Conservation (phyloP, 129 eudicot genomes). For the Ambrosia trifida region DNA sequence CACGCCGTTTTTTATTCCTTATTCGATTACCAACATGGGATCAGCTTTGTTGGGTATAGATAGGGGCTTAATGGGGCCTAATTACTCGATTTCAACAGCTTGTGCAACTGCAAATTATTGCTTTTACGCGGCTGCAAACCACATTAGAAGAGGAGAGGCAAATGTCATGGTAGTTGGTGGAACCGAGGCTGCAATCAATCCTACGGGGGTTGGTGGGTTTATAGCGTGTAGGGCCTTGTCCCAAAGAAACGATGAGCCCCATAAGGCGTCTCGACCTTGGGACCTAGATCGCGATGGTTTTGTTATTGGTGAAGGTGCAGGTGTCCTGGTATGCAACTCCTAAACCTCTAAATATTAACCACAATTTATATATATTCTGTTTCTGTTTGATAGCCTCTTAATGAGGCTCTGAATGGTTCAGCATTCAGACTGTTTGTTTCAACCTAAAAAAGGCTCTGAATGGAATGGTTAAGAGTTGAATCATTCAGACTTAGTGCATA, state of each 20-base stretch:
- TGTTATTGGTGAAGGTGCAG: slow-evolving; percentile 85
- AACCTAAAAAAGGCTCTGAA: too few relatives aligned
- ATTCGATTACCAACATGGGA: slow-evolving; percentile 77
- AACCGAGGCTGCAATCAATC: slow-evolving; percentile 67
- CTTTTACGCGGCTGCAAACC: slow-evolving; percentile 79
- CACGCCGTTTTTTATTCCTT: slow-evolving; percentile 76
- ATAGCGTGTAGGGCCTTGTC: slow-evolving; percentile 85
- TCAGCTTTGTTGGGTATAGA: slow-evolving; percentile 85
- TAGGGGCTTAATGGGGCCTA: slow-evolving; percentile 84
- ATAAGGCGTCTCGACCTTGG: slow-evolving; percentile 83
- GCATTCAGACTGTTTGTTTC: too few relatives aligned
- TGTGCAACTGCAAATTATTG: slow-evolving; percentile 85
- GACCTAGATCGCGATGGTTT: slow-evolving; percentile 78
- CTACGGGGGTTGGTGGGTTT: slow-evolving; percentile 76
- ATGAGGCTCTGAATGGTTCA: too few relatives aligned
- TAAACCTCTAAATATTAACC: not conserved
- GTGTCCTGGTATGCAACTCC: slow-evolving; percentile 55
- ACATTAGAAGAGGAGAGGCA: slow-evolving; percentile 77
- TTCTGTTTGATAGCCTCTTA: too few relatives aligned
- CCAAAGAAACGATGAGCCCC: slow-evolving; percentile 67
- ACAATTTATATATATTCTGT: not conserved
- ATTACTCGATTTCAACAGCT: slow-evolving; percentile 79
- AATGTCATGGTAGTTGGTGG: slow-evolving; percentile 81
- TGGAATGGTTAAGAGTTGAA: too few relatives aligned
- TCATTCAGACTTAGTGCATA: too few relatives aligned